phyloP scores from a whole-genome alignment of 768 basidiomycete genomes.

The Boletus pseudopeckii region DNA sequence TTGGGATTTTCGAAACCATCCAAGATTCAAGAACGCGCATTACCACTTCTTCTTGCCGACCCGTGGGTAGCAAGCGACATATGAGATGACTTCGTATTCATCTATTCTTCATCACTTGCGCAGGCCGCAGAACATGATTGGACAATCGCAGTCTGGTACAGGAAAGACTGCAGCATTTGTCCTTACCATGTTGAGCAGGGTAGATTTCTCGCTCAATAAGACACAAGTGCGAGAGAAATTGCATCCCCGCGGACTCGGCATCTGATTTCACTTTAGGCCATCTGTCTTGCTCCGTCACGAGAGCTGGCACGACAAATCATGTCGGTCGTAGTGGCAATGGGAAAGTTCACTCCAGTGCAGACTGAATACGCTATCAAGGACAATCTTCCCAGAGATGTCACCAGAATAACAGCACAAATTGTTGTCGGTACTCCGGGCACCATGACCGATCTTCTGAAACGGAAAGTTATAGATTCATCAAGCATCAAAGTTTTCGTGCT shows the following conservation, averaged over 20 bases:
- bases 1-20: slow-evolving; percentile 98
- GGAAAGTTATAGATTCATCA: slow-evolving; percentile 72
- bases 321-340: slow-evolving; percentile 91
- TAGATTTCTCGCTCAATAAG: slow-evolving; percentile 78
- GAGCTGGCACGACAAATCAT: slow-evolving; percentile 98
- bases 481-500: slow-evolving; percentile 90
- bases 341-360: slow-evolving; percentile 89
- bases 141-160: slow-evolving; percentile 98
- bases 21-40: slow-evolving; percentile 96
- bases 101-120: slow-evolving; percentile 3
- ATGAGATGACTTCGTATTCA: neutral
- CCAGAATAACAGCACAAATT: slow-evolving; percentile 78
- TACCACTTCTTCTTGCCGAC: slow-evolving; percentile 84
- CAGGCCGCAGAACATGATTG: slow-evolving; percentile 98
- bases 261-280: slow-evolving; percentile 51
- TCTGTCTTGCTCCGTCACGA: slow-evolving; percentile 96
- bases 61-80: slow-evolving; percentile 55
- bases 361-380: slow-evolving; percentile 97
- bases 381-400: slow-evolving; percentile 61
- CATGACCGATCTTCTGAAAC: slow-evolving; percentile 80
- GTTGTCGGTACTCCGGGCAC: slow-evolving; percentile 97
- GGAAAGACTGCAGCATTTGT: slow-evolving; percentile 99
- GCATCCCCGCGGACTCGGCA: neutral
- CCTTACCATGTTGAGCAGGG: slow-evolving; percentile 92
- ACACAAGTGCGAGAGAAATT: slow-evolving; percentile 61